A percentile compares a stretch with the other conserved stretches of the same genome.
These are phyloP conservation scores for Notholithocarpus densiflorus DNA, from an alignment of 306 rosid genomes.

Conservation along the genomic window DNA sequence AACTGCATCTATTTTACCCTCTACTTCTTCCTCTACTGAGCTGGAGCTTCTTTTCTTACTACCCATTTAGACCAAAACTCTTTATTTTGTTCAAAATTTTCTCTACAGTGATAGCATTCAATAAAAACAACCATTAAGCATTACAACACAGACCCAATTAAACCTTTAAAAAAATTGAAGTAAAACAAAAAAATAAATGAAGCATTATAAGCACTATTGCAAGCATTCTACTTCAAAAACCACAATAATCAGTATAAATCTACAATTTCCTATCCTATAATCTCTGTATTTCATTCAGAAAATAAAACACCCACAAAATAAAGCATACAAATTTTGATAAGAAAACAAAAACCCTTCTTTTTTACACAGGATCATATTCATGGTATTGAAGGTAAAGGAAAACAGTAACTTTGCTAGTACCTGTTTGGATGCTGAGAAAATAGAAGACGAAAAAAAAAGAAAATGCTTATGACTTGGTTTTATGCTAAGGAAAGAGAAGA, in stretches of 20 bases:
- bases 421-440: background rate
- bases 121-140: background rate
- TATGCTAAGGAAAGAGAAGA: background rate
- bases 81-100: background rate
- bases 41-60: slow-evolving; percentile 41
- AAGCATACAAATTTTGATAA: background rate
- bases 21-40: slow-evolving; percentile 32
- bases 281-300: background rate
- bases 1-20: slow-evolving; percentile 6
- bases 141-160: background rate
- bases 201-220: background rate
- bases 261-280: background rate
- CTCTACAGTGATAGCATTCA: background rate
- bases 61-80: slow-evolving; percentile 28
- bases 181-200: background rate
- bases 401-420: background rate
- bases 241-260: background rate
- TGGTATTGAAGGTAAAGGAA: background rate
- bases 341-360: background rate
- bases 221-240: background rate
- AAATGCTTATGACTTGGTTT: background rate
- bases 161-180: background rate
- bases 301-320: background rate
- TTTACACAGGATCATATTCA: background rate
- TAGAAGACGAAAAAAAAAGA: background rate